phyloP scores from a whole-genome alignment of 768 basidiomycete species.

The Auriscalpium microsporum region DNA sequence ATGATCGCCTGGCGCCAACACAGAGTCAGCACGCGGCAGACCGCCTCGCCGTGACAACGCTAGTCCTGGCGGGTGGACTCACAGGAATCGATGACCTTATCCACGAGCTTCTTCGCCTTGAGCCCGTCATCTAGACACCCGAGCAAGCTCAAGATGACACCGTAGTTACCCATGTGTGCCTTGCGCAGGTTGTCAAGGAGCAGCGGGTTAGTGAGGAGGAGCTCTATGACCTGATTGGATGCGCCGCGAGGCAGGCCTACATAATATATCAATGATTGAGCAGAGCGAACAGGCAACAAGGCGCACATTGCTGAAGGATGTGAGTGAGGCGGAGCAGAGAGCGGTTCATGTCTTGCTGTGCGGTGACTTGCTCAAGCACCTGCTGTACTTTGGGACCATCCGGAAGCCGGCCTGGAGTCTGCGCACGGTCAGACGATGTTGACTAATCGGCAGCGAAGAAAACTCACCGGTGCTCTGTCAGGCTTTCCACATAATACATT shows the following conservation, averaged over 20 bases:
- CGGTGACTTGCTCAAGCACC: constrained; percentile 65
- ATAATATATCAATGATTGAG: neutral
- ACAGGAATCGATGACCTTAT: constrained; percentile 80
- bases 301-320: constrained; percentile 69
- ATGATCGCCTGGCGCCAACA: constrained; percentile 58
- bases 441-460: neutral
- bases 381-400: constrained; percentile 50
- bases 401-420: constrained; percentile 27
- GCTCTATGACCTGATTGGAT: constrained; percentile 73
- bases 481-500: constrained; percentile 11
- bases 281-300: neutral
- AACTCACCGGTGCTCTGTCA: constrained; percentile 11
- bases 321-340: constrained; percentile 73
- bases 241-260: constrained; percentile 56
- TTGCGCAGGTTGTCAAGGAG: constrained; percentile 83
- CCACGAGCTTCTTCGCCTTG: constrained; percentile 82
- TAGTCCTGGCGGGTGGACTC: constrained; percentile 1
- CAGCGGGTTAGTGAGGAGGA: constrained; percentile 72
- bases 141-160: constrained; percentile 81
- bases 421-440: neutral
- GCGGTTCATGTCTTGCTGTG: constrained; percentile 71
- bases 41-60: too few relatives aligned
- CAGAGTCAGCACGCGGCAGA: too few relatives aligned
- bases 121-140: constrained; percentile 88
- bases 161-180: constrained; percentile 88